Percentiles rank a stretch among this genome's conserved stretches.
Conservation (phyloP, 2,329 filamentous ascomycete species). For the Cladophialophora bantiana region DNA sequence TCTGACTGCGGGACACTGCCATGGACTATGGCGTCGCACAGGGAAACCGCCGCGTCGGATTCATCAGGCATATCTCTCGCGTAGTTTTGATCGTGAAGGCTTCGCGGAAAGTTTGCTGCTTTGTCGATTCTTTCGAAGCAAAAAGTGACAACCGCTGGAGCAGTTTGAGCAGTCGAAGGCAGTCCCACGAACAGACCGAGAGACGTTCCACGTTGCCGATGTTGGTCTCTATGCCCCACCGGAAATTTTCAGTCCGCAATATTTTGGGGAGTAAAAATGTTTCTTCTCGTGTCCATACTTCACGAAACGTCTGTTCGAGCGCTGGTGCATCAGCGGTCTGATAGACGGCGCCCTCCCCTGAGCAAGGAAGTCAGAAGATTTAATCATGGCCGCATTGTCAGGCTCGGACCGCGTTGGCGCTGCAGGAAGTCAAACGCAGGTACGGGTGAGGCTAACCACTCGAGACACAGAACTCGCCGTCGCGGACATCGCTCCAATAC, state of each 20-base stretch:
- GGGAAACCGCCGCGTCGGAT: constrained; percentile 10
- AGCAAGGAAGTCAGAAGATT: background rate
- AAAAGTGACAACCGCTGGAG: background rate
- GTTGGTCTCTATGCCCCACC: constrained; percentile 34
- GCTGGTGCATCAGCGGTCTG: background rate
- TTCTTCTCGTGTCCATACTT: background rate
- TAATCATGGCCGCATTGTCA: constrained; percentile 5
- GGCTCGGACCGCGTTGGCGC: background rate
- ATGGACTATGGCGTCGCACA: constrained; percentile 43
- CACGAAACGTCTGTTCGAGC: background rate
- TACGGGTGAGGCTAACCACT: constrained; percentile 62
- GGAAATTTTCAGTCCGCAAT: constrained; percentile 22
- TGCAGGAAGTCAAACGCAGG: constrained; percentile 48
- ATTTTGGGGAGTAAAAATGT: constrained; percentile 5
- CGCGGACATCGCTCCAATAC: constrained; percentile 62
- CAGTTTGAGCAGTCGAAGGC: too few species aligned
- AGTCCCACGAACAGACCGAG: background rate
- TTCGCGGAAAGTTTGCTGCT: background rate
- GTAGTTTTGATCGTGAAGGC: background rate
- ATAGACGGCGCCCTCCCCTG: background rate
- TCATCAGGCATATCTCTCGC: constrained; percentile 28
- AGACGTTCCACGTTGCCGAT: background rate
- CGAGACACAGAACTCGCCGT: constrained; percentile 61
- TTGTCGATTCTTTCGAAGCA: background rate
- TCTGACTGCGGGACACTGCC: constrained; percentile 65